Evolutionary conservation across 1,284 basidiomycete species (phyloP).

Genomic region (Ustilago curta): DNA sequence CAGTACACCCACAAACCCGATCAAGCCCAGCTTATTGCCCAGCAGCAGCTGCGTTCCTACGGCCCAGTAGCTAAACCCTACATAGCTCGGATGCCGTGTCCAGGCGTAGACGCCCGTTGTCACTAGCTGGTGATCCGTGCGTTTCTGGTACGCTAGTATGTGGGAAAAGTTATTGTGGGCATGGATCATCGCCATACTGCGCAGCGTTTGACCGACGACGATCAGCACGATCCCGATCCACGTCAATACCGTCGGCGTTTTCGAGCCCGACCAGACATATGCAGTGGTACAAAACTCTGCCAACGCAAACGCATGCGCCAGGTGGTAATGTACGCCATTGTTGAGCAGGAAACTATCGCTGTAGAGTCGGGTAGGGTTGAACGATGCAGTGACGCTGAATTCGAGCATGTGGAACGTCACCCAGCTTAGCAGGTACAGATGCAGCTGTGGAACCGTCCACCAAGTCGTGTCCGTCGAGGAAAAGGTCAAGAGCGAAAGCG

Average conservation of each 20-base stretch:
- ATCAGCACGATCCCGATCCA: constrained; percentile 75
- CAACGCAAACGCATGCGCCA: constrained; percentile 83
- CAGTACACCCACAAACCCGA: constrained; percentile 76
- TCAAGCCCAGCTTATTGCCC: constrained; percentile 83
- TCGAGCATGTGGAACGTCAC: constrained; percentile 88
- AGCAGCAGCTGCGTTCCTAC: constrained; percentile 92
- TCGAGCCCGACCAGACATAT: constrained; percentile 18
- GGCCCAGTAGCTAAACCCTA: constrained; percentile 98
- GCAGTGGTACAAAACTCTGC: constrained; percentile 79
- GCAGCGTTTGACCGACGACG: constrained; percentile 79
- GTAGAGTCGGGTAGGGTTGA: constrained; percentile 91
- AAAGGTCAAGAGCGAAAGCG: neutral
- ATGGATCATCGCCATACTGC: constrained; percentile 94
- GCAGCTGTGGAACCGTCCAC: constrained; percentile 34
- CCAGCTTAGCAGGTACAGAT: constrained; percentile 58
- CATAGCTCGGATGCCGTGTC: constrained; percentile 94
- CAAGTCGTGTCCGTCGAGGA: constrained; percentile 1
- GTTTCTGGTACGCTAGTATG: constrained; percentile 63
- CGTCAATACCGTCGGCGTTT: constrained; percentile 12
- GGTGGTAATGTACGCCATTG: constrained; percentile 86
- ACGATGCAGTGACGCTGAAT: constrained; percentile 93
- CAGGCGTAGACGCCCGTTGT: constrained; percentile 62
- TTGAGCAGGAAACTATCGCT: constrained; percentile 94
- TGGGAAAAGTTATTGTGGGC: constrained; percentile 94
- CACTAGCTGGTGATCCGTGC: constrained; percentile 62